A percentile compares a stretch with the other conserved stretches of the same genome.
These are phyloP conservation scores for Corinectria fuckeliana DNA, from an alignment of 2,329 filamentous ascomycete genomes.

Conservation along the genomic window DNA sequence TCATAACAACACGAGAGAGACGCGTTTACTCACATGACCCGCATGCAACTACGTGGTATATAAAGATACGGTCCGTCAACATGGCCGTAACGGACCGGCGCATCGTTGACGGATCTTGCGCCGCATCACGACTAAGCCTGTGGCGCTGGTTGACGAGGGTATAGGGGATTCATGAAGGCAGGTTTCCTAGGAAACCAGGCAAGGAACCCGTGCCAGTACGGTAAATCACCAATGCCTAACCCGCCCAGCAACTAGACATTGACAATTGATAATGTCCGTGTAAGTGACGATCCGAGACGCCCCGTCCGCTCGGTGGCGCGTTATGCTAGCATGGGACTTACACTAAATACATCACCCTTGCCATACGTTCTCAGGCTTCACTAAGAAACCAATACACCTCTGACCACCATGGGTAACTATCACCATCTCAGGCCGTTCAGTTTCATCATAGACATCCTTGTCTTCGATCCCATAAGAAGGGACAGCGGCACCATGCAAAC, in stretches of 20 bases:
- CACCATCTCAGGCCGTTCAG: not conserved
- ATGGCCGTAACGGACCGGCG: slow-evolving; percentile 13
- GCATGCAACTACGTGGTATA: not conserved
- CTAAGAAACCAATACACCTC: not conserved
- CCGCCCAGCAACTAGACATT: not conserved
- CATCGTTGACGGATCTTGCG: slow-evolving; percentile 4
- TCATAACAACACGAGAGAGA: not conserved
- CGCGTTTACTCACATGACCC: slow-evolving; percentile 9
- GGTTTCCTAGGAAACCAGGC: not conserved
- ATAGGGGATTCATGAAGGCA: not conserved
- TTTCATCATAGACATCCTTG: not conserved
- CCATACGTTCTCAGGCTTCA: not conserved
- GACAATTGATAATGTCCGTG: not conserved
- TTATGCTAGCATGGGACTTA: not conserved
- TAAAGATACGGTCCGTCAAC: not conserved
- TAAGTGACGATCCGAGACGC: too few species aligned
- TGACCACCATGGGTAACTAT: not conserved
- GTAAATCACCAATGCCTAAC: too few species aligned
- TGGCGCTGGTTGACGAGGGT: not conserved
- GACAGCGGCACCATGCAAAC: slow-evolving; percentile 4
- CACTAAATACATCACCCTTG: not conserved
- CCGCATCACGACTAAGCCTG: not conserved
- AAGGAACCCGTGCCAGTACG: not conserved
- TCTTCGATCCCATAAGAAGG: slow-evolving; percentile 1
- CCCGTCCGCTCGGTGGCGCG: not conserved